Evolutionary conservation across 768 basidiomycete species (phyloP), one percentile per base, ranked within the genome.

Genomic region (Daedaleopsis sinensis): DNA sequence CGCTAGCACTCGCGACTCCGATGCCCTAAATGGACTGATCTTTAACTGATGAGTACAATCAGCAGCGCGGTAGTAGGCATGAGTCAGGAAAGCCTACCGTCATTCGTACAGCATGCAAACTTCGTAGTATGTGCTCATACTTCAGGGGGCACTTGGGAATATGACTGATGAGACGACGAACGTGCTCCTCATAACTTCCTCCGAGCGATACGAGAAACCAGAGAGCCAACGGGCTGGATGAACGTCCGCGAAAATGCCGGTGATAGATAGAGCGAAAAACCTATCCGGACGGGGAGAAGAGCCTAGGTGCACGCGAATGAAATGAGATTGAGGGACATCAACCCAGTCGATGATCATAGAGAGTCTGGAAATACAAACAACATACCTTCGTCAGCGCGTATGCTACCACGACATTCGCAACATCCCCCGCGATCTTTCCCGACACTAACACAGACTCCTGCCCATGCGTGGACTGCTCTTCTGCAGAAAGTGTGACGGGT

Each of bases 371-470:
- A 49, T 24, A 16, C 36, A 38, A 12, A 16, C 35, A 38, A 58
- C 77, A 38, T 67, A 90, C 93, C 82, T 94, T 94, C 52, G 88
- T 89, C 18, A 84, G 77, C 1, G 84, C 87, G 71, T 95, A 96
- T 2, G 93, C 94, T 50, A 93, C 77, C 10, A 93, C 83, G 3
- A 86, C 91, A 70, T 94, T 94, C 5, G 91, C 88, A 7, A 93
- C 84, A 68, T 93, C 90, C 16, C 88, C 88, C 11, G 87, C 89
- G 38, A 93, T 72, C 58, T 75, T 75, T 3, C 67, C 44, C 35
- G 61, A 62, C 39, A 58, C 52, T 13, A 56, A 47, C 18, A 50
- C 64, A 16, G 57, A 32, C 35, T 53, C 60, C 0, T 55, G 49
- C 6, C 42, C 50, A 23, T n/a, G 36, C 11, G 55, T 42, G 3